Evolutionary conservation across 2,329 filamentous ascomycete genomes (phyloP), one percentile per base, ranked within the genome.

Genomic region (Boeremia lycopersici): DNA sequence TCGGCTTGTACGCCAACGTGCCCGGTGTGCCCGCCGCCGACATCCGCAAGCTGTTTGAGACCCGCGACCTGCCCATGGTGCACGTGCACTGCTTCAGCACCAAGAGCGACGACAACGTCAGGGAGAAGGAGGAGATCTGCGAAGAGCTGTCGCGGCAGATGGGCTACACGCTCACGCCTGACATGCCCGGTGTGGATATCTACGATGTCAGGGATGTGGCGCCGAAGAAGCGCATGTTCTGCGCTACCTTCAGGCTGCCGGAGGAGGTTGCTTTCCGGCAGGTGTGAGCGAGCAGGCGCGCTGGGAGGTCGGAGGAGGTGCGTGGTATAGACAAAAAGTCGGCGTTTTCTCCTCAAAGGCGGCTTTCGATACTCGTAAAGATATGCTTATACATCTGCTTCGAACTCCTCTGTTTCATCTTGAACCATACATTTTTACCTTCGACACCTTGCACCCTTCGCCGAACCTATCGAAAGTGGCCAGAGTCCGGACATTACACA

Each of bases 151-250:
- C 84, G 2, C 73, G 81, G 60, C 82, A 86, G 60, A 74, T 93
- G 34, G 82, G 82, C 1, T 81, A 81, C 57, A 76, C 79, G 3
- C 82, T 91, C 67, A 82, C 78, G 33, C 73, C 81, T 0, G 77
- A 86, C 56, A 86, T 89, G 55, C 73, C 80, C 6, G 83, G 84
- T 34, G 75, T 86, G 13, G 74, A 79, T 28, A 79, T 88, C 6
- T 78, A 78, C 52, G 84, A 86, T 72, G 91, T 98, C 30, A 84
- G 95, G 61, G 87, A 96, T 63, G 95, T 99, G 50, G 90, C 92
- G 54, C 95, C 95, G 5, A 89, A 91, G 69, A 99, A 99, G 82
- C 85, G 89, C 71, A 97, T 97, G 93, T 98, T 93, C 75, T 98
- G 95, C 74, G 93, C 91, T 28, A 96, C 87, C 63, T 98, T 99